These are phyloP conservation scores for Boechera retrofracta DNA, from an alignment of 345 rosid genomes.

Conservation along the genomic window DNA sequence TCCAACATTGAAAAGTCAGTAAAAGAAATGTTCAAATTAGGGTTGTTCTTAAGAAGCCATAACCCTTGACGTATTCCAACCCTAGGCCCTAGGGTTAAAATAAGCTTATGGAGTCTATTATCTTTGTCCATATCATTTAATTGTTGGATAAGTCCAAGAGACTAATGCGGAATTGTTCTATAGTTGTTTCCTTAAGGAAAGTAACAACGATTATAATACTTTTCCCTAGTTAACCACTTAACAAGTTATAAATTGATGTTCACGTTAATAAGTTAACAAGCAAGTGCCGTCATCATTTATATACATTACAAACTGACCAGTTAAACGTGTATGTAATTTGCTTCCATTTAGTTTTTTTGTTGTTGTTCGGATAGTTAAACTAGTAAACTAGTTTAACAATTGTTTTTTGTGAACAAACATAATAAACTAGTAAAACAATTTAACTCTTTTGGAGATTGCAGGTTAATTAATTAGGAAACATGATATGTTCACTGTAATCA, in stretches of 20 bases:
- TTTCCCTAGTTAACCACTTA: background rate
- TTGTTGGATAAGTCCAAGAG: constrained; percentile 31
- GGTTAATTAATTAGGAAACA: no score
- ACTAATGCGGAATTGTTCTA: constrained; percentile 26
- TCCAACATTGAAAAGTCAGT: constrained; percentile 12
- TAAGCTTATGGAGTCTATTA: background rate
- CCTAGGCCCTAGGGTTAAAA: background rate
- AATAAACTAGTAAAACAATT: no score
- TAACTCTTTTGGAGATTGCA: no score
- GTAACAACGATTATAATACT: background rate
- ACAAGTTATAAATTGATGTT: background rate
- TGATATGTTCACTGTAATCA: no score
- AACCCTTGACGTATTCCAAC: constrained; percentile 2
- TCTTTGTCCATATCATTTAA: background rate
- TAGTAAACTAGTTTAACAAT: no score
- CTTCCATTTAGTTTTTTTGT: background rate
- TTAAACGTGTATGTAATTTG: background rate
- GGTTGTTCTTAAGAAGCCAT: constrained; percentile 12
- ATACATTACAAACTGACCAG: background rate
- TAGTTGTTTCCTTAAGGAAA: no score
- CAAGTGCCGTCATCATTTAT: constrained; percentile 16
- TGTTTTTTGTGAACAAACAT: no score
- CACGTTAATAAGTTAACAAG: constrained; percentile 25
- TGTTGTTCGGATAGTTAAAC: background rate
- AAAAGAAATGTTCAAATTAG: constrained; percentile 23